Evolutionary conservation across 257 asterid genomes (phyloP).

Genomic region (Solanum dulcamara): DNA sequence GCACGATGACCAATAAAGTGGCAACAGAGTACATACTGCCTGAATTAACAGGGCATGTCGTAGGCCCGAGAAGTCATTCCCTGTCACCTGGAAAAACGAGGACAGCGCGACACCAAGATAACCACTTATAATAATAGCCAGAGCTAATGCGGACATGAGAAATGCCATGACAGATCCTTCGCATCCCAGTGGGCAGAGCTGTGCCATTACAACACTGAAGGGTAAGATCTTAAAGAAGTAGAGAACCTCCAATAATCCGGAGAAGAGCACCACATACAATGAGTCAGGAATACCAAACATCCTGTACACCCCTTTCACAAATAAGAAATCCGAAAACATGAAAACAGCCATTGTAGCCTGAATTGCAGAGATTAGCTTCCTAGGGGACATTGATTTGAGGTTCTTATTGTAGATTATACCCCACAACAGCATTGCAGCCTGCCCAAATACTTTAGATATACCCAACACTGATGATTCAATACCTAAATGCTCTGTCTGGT

Average conservation of each 20-base stretch:
- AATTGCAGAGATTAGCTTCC: conserved; percentile 55
- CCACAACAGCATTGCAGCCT: conserved; percentile 88
- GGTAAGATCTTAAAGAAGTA: conserved; percentile 83
- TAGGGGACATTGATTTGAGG: conserved; percentile 60
- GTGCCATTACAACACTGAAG: conserved; percentile 65
- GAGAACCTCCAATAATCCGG: conserved; percentile 76
- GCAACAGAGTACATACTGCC: conserved; percentile 63
- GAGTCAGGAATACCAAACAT: conserved; percentile 65
- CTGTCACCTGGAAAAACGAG: conserved; percentile 40
- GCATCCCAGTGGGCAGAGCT: conserved; percentile 84
- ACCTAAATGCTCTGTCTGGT: conserved; percentile 75
- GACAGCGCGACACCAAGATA: conserved; percentile 82
- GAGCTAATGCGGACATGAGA: conserved; percentile 73
- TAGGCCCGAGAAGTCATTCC: conserved; percentile 65
- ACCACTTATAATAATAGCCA: conserved; percentile 70
- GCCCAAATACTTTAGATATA: conserved; percentile 84
- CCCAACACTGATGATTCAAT: conserved; percentile 79
- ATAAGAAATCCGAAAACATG: conserved; percentile 61
- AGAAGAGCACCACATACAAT: conserved; percentile 49
- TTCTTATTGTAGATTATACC: conserved; percentile 51
- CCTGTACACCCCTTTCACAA: conserved; percentile 65
- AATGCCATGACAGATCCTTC: conserved; percentile 97
- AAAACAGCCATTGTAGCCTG: conserved; percentile 54
- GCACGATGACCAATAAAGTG: conserved; percentile 52
- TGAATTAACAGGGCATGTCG: conserved; percentile 52